phyloP scores from a whole-genome alignment of 306 rosid species.

The Sesbania bispinosa region DNA sequence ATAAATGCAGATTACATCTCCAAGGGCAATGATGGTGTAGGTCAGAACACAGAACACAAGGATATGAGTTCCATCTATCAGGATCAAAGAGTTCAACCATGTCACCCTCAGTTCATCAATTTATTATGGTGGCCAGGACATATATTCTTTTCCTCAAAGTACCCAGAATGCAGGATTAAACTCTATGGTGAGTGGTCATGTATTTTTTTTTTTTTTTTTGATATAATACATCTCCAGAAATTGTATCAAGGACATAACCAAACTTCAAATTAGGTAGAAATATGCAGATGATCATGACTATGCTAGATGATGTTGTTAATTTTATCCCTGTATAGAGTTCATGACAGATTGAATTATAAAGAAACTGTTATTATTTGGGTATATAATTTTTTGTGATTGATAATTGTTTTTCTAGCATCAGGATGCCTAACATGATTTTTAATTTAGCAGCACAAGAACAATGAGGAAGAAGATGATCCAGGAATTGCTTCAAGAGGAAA shows the following conservation, averaged over 20 bases:
- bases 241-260: background rate
- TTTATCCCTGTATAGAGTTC: background rate
- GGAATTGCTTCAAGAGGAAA: conserved; percentile 76
- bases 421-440: background rate
- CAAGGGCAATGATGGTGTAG: conserved; percentile 33
- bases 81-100: conserved; percentile 73
- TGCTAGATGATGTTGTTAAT: background rate
- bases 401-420: background rate
- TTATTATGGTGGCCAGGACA: conserved; percentile 83
- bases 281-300: background rate
- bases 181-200: conserved; percentile 40
- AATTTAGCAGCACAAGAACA: conserved; percentile 44
- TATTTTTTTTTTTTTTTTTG: background rate
- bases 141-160: conserved; percentile 49
- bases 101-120: conserved; percentile 83
- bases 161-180: conserved; percentile 28
- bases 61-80: conserved; percentile 49
- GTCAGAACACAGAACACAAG: conserved; percentile 28
- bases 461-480: conserved; percentile 51
- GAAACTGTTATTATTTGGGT: background rate
- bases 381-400: background rate
- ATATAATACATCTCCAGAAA: background rate
- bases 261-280: background rate
- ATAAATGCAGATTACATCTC: conserved; percentile 37
- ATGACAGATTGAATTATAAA: background rate